These are phyloP conservation scores for Kluyveromyces starmeri DNA, from an alignment of 805 yeast species.

Conservation along the genomic window DNA sequence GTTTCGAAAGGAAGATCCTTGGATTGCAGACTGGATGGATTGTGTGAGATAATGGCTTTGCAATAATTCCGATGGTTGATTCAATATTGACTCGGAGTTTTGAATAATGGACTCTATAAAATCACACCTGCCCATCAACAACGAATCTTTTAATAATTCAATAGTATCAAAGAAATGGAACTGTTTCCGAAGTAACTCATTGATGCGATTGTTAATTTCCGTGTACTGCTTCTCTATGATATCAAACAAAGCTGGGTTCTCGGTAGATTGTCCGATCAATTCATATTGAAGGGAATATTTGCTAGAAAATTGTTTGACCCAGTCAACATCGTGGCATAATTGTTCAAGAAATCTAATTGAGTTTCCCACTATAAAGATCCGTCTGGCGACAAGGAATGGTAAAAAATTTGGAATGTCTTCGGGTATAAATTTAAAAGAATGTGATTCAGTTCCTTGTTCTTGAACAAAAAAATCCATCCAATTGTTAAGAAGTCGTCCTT, in stretches of 20 bases:
- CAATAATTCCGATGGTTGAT: slow-evolving; percentile 52
- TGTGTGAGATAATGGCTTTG: slow-evolving; percentile 59
- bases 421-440: slow-evolving; percentile 14
- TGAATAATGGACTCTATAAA: slow-evolving; percentile 58
- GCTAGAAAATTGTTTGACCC: slow-evolving; percentile 43
- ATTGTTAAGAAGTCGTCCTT: slow-evolving; percentile 49
- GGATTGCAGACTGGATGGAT: slow-evolving; percentile 55
- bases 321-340: slow-evolving; percentile 58
- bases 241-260: slow-evolving; percentile 21
- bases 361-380: slow-evolving; percentile 63
- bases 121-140: slow-evolving; percentile 73
- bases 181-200: slow-evolving; percentile 40
- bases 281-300: slow-evolving; percentile 15
- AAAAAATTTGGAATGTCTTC: slow-evolving; percentile 34
- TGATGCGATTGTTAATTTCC: slow-evolving; percentile 46
- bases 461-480: slow-evolving; percentile 55
- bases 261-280: slow-evolving; percentile 5
- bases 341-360: slow-evolving; percentile 53
- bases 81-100: slow-evolving; percentile 45
- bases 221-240: slow-evolving; percentile 37
- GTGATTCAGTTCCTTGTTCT: slow-evolving; percentile 7
- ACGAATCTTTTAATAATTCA: slow-evolving; percentile 51
- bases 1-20: slow-evolving; percentile 41
- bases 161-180: slow-evolving; percentile 46
- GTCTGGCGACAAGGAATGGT: slow-evolving; percentile 31